Base-by-base conservation (phyloP, 768 basidiomycete species). In the Mycena polygramma region DNA sequence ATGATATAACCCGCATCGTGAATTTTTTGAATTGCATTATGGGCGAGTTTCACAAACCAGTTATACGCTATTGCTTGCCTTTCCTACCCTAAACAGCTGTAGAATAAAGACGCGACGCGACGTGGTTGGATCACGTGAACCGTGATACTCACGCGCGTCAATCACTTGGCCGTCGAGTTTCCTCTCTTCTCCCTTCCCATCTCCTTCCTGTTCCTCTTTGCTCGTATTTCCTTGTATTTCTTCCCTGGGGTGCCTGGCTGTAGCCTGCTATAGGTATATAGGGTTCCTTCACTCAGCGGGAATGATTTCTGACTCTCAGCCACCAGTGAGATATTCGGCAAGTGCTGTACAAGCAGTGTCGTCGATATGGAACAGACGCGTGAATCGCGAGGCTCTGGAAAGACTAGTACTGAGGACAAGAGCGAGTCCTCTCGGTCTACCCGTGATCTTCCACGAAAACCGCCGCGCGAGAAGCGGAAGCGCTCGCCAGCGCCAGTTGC, bases 391-490 rank as follows among this genome's bases (percentile, higher is more conserved):
- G 57, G 57, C 11, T 43, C 35, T 10, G 45, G 11, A 49, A 48
- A 48, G 24, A 4, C 45, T 2, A 48, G 45, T 19, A 4, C 45
- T 6, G 36, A 13, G 19, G 51, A 36, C 26, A 9, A 9, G 5
- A 14, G 19, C 26, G 53, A 64, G 30, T 54, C 41, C 17, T 7
- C 48, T 36, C 35, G 4, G 19, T 19, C 45, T 20, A 7, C 2
- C n/a, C 48, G 26, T 20, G 60, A 54, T 41, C 52, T 55, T 19
- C 59, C 59, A 20, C 58, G 36, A 39, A 68, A 41, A 26, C 67
- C 60, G 24, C 54, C 45, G 9, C 69, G 65, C 59, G 53, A 66
- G 65, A 73, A 73, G 54, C 63, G 71, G 36, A 73, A 73, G 36
- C 67, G 68, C 63, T 68, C 67, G 53, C 71, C 67, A 13, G 59